Evolutionary conservation across 306 rosid genomes (phyloP).

Genomic region (Argentina anserina): DNA sequence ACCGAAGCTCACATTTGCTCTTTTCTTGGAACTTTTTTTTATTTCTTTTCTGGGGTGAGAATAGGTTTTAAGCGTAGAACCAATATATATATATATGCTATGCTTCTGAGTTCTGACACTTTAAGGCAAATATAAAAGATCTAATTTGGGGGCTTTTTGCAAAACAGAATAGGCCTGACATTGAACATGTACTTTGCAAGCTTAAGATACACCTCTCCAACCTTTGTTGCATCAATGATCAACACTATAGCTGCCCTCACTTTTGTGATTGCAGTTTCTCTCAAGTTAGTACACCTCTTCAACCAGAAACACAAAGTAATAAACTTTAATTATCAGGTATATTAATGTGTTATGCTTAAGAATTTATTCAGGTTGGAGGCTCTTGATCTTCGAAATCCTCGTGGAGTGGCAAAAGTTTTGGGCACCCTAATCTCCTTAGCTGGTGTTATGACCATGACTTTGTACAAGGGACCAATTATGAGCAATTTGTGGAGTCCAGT

Average conservation of each 20-base stretch:
- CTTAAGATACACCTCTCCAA: constrained; percentile 65
- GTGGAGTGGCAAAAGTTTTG: constrained; percentile 55
- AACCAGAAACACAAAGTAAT: background rate
- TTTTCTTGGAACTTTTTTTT: constrained; percentile 62
- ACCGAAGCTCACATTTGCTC: constrained; percentile 59
- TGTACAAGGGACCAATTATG: constrained; percentile 60
- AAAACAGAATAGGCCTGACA: constrained; percentile 52
- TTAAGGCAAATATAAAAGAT: background rate
- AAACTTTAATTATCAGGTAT: background rate
- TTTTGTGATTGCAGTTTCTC: constrained; percentile 56
- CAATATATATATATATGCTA: too few species aligned
- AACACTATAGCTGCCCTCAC: constrained; percentile 71
- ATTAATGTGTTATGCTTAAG: background rate
- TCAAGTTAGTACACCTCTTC: constrained; percentile 39
- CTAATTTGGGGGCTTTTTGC: background rate
- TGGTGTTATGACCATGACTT: constrained; percentile 77
- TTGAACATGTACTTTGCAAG: constrained; percentile 75
- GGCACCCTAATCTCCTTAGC: constrained; percentile 63
- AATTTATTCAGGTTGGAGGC: constrained; percentile 42
- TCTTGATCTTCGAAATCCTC: constrained; percentile 41
- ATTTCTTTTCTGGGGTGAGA: constrained; percentile 74
- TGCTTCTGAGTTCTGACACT: constrained; percentile 4
- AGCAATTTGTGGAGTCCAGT: constrained; percentile 50
- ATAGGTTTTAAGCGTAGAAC: background rate
- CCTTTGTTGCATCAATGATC: constrained; percentile 59